Evolutionary conservation across 495 filamentous ascomycete species (phyloP), one percentile per base, ranked within the genome.

Genomic region (Neurospora terricola): DNA sequence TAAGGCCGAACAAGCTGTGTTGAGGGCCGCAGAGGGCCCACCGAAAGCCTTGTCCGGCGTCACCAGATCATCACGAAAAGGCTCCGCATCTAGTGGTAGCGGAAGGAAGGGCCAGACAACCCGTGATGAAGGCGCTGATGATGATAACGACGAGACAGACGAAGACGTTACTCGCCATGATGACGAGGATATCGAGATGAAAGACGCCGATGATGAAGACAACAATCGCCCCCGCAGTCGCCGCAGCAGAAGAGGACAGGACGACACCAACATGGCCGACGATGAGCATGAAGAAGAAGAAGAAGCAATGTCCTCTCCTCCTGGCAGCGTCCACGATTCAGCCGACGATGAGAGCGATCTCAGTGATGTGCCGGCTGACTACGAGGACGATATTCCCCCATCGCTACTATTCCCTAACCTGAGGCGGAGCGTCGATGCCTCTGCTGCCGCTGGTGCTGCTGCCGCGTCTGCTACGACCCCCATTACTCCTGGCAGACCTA

Each of bases 261-360:
- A 37, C 36, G 54, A 66, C 9, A 66, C 54, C 68, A 71, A 81
- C 48, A 69, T 82, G 34, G 78, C 77, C 12, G 79, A 81, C 38
- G 75, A 70, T 14, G 80, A 80, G 48, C 80, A 78, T 3, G 76
- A 77, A 36, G 75, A 80, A 39, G n/a, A n/a, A 16, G 82, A 78
- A 39, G 81, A 77, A 43, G 80, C 77, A 16, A 74, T 72, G 2
- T 80, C 76, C 2, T 83, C 79, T 14, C 84, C 83, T 7, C 86
- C 88, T 0, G 86, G 88, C 16, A 92, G 89, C 76, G 78, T 92
- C 16, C 90, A 92, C 73, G 92, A 93, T 72, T 91, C 88, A 70
- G 92, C 90, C 0, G 92, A 94, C 75, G 92, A 93, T 73, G 92
- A 94, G 81, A 94, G 91, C 78, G 92, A 94, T 73, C 81, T 94